Evolutionary conservation across 192 early-diverging fungal genomes (phyloP).

Genomic region (Diversispora epigaea): DNA sequence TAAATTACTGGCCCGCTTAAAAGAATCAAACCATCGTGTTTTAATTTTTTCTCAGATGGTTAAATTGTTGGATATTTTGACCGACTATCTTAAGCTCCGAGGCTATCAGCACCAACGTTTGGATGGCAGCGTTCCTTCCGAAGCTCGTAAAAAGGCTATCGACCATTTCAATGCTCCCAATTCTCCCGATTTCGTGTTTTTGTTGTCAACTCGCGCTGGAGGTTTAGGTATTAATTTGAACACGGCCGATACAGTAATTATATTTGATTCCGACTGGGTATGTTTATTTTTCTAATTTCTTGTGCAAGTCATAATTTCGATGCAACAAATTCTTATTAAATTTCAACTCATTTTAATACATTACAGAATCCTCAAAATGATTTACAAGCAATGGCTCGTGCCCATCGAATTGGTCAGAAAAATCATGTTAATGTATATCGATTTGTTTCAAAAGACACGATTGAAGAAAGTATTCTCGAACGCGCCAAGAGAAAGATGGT

Average conservation of each 20-base stretch:
- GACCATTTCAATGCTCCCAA: slow-evolving; percentile 97
- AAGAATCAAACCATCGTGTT: slow-evolving; percentile 90
- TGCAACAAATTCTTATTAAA: neutral
- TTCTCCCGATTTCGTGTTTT: slow-evolving; percentile 91
- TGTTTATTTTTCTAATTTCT: neutral
- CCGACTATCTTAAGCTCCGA: slow-evolving; percentile 87
- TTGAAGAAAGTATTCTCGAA: slow-evolving; percentile 98
- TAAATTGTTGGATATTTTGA: slow-evolving; percentile 92
- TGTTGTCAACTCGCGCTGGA: slow-evolving; percentile 96
- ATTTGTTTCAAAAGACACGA: slow-evolving; percentile 94
- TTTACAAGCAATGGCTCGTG: slow-evolving; percentile 96
- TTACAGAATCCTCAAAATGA: slow-evolving; percentile 94
- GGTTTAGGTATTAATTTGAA: slow-evolving; percentile 96
- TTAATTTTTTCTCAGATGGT: slow-evolving; percentile 99
- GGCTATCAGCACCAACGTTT: slow-evolving; percentile 89
- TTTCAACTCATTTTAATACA: neutral
- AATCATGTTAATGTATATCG: slow-evolving; percentile 97
- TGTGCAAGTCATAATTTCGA: too few relatives aligned
- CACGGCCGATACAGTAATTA: slow-evolving; percentile 96
- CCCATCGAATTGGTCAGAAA: slow-evolving; percentile 98
- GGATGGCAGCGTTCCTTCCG: slow-evolving; percentile 87
- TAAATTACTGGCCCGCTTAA: slow-evolving; percentile 87
- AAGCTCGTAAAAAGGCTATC: slow-evolving; percentile 92
- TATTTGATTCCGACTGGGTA: slow-evolving; percentile 87
- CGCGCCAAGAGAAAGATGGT: slow-evolving; percentile 99